Evolutionary conservation across 169 alveolate species (phyloP).

Genomic region (Hepatocystis sp.): DNA sequence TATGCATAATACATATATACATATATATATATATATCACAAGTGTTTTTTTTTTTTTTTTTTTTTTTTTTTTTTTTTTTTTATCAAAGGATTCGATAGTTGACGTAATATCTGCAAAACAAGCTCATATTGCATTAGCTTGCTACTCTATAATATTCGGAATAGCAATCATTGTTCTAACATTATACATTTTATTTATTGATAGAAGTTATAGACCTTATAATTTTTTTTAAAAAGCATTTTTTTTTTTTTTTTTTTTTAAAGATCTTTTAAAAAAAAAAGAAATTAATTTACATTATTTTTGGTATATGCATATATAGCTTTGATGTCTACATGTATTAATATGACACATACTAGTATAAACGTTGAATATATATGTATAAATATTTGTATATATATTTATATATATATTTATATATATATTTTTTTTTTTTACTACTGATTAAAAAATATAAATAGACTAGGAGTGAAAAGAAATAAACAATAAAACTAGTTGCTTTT

Average conservation of each 20-base stretch:
- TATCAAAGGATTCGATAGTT: conserved; percentile 59
- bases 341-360: no score
- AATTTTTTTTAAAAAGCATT: conserved; percentile 28
- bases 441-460: no score
- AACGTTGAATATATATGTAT: no score
- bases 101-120: conserved; percentile 32
- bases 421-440: no score
- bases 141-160: conserved; percentile 23
- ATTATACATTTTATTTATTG: conserved; percentile 18
- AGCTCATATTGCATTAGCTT: conserved; percentile 19
- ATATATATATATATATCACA: neutral
- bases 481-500: no score
- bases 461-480: no score
- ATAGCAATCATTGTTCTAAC: conserved; percentile 6
- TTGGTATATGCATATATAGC: no score
- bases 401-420: no score
- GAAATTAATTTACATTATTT: no score
- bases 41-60: neutral
- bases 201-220: conserved; percentile 60
- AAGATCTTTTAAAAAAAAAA: conserved; percentile 7
- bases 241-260: neutral
- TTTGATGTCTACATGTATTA: no score
- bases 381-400: no score
- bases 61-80: conserved; percentile 5
- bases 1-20: neutral